Evolutionary conservation across 257 asterid species (phyloP), one percentile per base, ranked within the genome.

Genomic region (Nicotiana noctiflora): DNA sequence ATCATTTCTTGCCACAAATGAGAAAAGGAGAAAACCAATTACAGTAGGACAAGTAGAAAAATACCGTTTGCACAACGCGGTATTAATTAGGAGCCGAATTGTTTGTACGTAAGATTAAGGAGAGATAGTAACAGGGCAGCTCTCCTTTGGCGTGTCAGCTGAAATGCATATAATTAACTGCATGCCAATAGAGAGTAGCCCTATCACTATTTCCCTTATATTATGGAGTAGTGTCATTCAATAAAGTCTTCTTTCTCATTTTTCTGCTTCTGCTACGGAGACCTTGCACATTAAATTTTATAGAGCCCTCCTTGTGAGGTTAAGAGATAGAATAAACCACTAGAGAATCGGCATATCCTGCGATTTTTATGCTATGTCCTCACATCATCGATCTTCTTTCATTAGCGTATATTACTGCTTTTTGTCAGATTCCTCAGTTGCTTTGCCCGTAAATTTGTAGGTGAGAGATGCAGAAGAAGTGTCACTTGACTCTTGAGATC

Each of bases 81-180:
- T 46, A 60, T 60, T 4, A 25, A 12, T 27, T 27, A 27, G 29
- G 29, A 27, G 29, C 29, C 29, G 2, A 27, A 27, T 1, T 29
- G 19, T 13, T 3, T 1, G 8, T 15, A 8, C 10, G 2, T 67
- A 68, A 5, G 52, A 62, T 37, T 90, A 88, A 88, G 87, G 85
- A 14, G 77, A 90, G 84, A 37, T 82, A 86, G 66, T 87, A 82
- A 49, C 53, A 87, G 94, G 94, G 92, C 94, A 90, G 86, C 94
- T 90, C 94, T 89, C 91, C 92, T 86, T 89, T 88, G 91, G 92
- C 94, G 81, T 90, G 92, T 74, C 34, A 62, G 37, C 1, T 55
- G 23, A 53, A 53, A 34, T 37, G 12, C 11, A 21, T 7, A 55
- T 25, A 25, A 25, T 25, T 72, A 64, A 62, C 14, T 59, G 40